Evolutionary conservation across 495 filamentous ascomycete genomes (phyloP), one percentile per base, ranked within the genome.

Genomic region (Chaetomium tenue): DNA sequence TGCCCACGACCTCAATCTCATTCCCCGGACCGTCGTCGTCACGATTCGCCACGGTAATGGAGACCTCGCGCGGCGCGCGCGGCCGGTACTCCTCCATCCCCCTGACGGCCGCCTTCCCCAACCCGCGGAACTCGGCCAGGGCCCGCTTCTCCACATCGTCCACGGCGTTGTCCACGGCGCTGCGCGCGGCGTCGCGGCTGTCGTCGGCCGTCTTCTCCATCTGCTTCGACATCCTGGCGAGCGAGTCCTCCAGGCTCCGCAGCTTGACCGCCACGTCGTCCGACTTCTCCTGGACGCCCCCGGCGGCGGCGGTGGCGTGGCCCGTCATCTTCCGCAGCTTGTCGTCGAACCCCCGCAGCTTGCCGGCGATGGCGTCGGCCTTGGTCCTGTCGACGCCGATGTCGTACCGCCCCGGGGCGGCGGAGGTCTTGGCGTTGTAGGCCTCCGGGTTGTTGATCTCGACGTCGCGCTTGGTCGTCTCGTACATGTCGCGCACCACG

Each of bases 291-390:
- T 58, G 37, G 0, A 47, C 56, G 3, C 13, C 40, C 13, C 46
- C 23, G 2, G 56, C 39, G 3, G 13, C 54, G 16, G 54, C 23
- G 0, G n/a, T 11, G 0, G 15, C 56, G 56, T 47, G 56, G 16
- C 22, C 25, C 15, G 23, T 12, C 13, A 58, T 12, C 40, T 58
- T 58, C 56, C 23, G 22, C 40, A 58, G 3, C 5, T 20, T 58
- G 39, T 58, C 56, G 6, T 58, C 56, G 5, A 58, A 18, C 11
- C 56, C 56, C 0, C 15, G 56, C 39, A 58, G 56, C 39, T 58
- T 58, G 56, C 40, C 23, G 5, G 56, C 56, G 23, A 58, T 58
- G 9, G 56, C 56, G 15, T 58, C 39, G 39, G 40, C 56, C 25
- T 47, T 58, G 56, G 23, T 2, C 39, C 6, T 40, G 40, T 58